These are phyloP conservation scores for Ogataea paraovalis DNA, from an alignment of 805 yeast species.

Conservation along the genomic window DNA sequence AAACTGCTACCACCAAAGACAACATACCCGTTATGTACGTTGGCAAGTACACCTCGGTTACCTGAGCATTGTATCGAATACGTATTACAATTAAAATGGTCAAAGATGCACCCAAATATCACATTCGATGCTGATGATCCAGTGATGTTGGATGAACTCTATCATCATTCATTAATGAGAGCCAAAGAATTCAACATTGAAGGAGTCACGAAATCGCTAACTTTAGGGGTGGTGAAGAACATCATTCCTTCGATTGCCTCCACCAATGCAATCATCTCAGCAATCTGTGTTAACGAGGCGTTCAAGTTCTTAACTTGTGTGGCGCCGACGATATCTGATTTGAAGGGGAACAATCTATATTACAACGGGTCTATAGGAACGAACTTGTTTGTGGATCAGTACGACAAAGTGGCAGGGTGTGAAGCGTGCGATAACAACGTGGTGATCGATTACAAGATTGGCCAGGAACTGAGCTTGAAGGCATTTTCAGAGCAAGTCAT, in stretches of 20 bases:
- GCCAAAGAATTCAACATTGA: slow-evolving; percentile 63
- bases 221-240: slow-evolving; percentile 85
- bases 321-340: slow-evolving; percentile 65
- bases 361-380: slow-evolving; percentile 80
- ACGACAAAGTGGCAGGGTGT: slow-evolving; percentile 59
- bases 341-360: slow-evolving; percentile 49
- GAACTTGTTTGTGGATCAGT: slow-evolving; percentile 67
- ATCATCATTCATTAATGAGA: slow-evolving; percentile 47
- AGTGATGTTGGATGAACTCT: slow-evolving; percentile 63
- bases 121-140: slow-evolving; percentile 66
- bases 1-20: slow-evolving; percentile 62
- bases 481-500: slow-evolving; percentile 17
- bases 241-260: slow-evolving; percentile 94
- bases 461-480: slow-evolving; percentile 6
- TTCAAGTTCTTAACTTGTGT: slow-evolving; percentile 71
- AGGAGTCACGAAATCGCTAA: slow-evolving; percentile 69
- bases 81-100: slow-evolving; percentile 79
- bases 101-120: slow-evolving; percentile 39
- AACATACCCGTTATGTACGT: slow-evolving; percentile 87
- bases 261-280: slow-evolving; percentile 89
- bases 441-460: slow-evolving; percentile 13
- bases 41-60: slow-evolving; percentile 88
- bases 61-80: slow-evolving; percentile 95
- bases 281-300: slow-evolving; percentile 82
- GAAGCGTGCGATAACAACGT: slow-evolving; percentile 73